Base-by-base conservation (phyloP, 192 early-diverging fungal genomes). In the Geosiphon pyriformis region DNA sequence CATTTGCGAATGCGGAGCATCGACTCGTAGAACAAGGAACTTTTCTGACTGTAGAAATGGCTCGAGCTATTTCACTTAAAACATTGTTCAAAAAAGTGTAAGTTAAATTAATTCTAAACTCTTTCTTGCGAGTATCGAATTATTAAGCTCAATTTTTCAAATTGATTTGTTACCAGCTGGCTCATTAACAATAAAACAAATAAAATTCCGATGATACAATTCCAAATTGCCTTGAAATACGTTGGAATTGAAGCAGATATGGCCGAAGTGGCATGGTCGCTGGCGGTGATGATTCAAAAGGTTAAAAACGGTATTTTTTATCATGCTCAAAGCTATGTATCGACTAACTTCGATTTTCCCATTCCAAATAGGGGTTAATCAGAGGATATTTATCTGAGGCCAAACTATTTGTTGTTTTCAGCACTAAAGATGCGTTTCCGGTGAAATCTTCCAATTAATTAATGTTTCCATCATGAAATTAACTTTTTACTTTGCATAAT, bases 241-340 rank as follows among this genome's bases (percentile, higher is more conserved):
- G 80, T 84, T 50, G 80, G 90, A 0, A 52, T 83, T 4, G 52
- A 77, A 25, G 66, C 83, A 1, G 85, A 85, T 17, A 53, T 83
- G 33, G 83, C 83, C 15, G 92, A 95, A 58, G 88, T 93, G 4
- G 91, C 91, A 68, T 92, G 93, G 68, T 84, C 91, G 58, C 71
- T 99, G 32, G 94, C 93, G 1, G 89, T 88, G 61, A 87, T 95
- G 88, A 90, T 99, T 47, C 85, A 84, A 72, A 90, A 88, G 78
- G 89, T 90, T 78, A 58, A 3, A 49, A 50, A 25, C 17, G 63
- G 54, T 37, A 22, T 49, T 20, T 65, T 34, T 48, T 17, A 31
- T 61, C 20, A 23, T 56, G 4, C 12, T 65, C 26, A n/a, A 72
- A 58, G 18, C 25, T 32, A 70, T 20, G 20, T 46, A 46, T 23